Evolutionary conservation across 225 moss, liverwort and hornwort genomes (phyloP).

Genomic region (Pseudoscleropodium purum): DNA sequence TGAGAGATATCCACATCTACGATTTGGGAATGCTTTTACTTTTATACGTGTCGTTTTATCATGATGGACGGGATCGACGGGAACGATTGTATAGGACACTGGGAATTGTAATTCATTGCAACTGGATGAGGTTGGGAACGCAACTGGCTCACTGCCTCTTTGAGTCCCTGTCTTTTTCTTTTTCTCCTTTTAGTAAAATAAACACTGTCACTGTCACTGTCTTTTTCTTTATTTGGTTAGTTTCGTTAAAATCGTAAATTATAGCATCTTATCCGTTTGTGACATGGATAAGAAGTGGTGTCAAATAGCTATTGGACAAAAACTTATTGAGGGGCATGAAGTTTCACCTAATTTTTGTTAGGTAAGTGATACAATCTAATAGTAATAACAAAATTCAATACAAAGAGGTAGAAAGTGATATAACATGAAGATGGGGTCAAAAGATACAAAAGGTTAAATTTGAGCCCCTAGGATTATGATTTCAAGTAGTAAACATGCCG

Average conservation of each 20-base stretch:
- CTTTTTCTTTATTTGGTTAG: background rate
- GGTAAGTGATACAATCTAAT: background rate
- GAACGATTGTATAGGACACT: background rate
- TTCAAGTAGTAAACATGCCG: fast-evolving
- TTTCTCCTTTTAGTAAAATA: background rate
- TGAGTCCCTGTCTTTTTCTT: background rate
- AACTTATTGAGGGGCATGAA: background rate
- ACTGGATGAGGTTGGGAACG: background rate
- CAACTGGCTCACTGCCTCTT: background rate
- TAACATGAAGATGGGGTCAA: fast-evolving
- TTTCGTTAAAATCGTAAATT: background rate
- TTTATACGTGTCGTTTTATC: background rate
- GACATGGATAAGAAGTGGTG: background rate
- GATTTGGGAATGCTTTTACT: background rate
- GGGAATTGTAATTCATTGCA: background rate
- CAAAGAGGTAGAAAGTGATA: background rate
- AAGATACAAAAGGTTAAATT: background rate
- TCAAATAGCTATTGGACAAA: background rate
- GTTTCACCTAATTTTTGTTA: background rate
- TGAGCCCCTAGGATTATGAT: fast-evolving
- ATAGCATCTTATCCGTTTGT: background rate
- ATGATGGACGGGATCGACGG: background rate
- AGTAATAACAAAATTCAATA: background rate
- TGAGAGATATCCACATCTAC: background rate
- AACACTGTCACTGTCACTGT: background rate